phyloP scores from a whole-genome alignment of 2,329 filamentous ascomycete genomes.

The Colletotrichum tofieldiae region DNA sequence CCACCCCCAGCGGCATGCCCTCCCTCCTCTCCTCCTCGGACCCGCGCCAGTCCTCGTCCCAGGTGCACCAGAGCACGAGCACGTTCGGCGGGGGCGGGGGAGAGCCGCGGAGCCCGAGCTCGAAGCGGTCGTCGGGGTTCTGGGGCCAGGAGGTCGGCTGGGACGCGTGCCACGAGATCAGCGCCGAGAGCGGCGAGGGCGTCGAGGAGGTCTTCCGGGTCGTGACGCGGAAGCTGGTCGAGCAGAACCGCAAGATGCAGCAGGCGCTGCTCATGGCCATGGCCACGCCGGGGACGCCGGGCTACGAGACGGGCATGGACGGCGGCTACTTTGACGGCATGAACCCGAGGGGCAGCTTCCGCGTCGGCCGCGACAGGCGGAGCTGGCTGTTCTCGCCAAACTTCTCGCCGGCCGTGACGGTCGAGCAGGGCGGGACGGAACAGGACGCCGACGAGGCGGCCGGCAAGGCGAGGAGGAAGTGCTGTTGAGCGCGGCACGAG shows the following conservation, averaged over 20 bases:
- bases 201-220: conserved; percentile 95
- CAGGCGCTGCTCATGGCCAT: conserved; percentile 71
- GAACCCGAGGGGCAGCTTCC: conserved; percentile 67
- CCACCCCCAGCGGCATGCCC: conserved; percentile 58
- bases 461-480: conserved; percentile 46
- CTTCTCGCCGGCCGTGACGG: conserved; percentile 67
- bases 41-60: conserved; percentile 39
- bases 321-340: conserved; percentile 68
- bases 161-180: conserved; percentile 98
- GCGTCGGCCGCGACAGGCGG: conserved; percentile 70
- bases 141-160: conserved; percentile 96
- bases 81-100: conserved; percentile 56
- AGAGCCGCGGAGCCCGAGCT: conserved; percentile 73
- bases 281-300: conserved; percentile 65
- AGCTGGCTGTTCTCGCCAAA: conserved; percentile 73
- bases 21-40: conserved; percentile 46
- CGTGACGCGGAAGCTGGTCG: conserved; percentile 74
- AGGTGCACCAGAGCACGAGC: conserved; percentile 37
- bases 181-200: conserved; percentile 92
- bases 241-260: conserved; percentile 76
- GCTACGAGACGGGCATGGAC: conserved; percentile 61
- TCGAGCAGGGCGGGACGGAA: conserved; percentile 58
- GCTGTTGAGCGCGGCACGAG: conserved; percentile 46
- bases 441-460: conserved; percentile 45
- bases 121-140: conserved; percentile 80